Evolutionary conservation across 345 rosid species (phyloP), one percentile per base, ranked within the genome.

Genomic region (Euphorbia lathyris): DNA sequence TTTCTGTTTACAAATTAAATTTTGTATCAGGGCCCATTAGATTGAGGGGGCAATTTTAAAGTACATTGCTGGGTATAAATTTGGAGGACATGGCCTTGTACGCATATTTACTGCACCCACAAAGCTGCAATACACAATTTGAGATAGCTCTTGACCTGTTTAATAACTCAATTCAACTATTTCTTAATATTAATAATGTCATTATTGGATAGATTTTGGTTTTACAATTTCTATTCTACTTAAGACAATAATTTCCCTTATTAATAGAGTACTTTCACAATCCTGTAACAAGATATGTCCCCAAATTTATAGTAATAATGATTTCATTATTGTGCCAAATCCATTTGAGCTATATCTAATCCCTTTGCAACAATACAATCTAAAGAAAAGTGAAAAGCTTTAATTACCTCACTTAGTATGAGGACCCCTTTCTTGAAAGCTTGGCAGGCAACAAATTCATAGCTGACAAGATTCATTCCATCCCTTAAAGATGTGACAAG

Each of bases 381-480:
- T 43, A 14, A 32, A 58, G 13, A 23, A 38, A 59, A 27, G 14
- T 4, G 42, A 16, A 32, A 25, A 12, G 45, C 58, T 66, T 34
- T 45, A 55, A 61, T 58, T 80, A 86, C 87, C 89, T 86, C 89
- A 60, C 89, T 86, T 22, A 86, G 67, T 67, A 86, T 83, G 60
- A 86, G 89, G 29, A 83, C 89, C 66, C 89, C 89, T 80, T 86
- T 86, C 80, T 86, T 83, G 73, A 79, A 76, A 55, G 78, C 89
- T 81, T 86, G 89, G 78, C 89, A 86, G 64, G 89, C 85, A 79
- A 83, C 87, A 71, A 81, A 86, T 75, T 86, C 89, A 64, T 86
- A 86, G 65, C 89, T 86, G 58, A 86, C 89, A 29, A 86, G 89
- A 70, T 86, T 86, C 89, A 86, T 83, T 48, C 89, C 89, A 69